These are phyloP conservation scores for Leonotis leonurus DNA, from an alignment of 257 asterid species.

Conservation along the genomic window DNA sequence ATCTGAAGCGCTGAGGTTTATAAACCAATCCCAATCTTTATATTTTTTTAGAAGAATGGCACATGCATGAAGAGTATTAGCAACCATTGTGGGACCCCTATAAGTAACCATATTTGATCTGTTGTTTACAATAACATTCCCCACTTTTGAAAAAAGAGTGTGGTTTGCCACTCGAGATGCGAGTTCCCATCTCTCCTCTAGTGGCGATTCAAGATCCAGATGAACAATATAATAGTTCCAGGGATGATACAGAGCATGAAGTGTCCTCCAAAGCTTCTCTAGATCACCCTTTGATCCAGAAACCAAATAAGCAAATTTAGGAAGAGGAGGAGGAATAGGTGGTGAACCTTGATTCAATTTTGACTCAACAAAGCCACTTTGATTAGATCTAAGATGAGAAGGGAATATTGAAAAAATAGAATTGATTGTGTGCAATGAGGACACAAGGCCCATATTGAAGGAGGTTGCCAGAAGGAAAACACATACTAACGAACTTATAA, in stretches of 20 bases:
- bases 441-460: constrained; percentile 58
- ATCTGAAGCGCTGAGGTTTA: constrained; percentile 97
- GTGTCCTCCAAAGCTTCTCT: constrained; percentile 84
- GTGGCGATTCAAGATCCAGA: constrained; percentile 79
- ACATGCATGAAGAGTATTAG: constrained; percentile 93
- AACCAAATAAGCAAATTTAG: constrained; percentile 76
- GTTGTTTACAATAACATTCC: constrained; percentile 64
- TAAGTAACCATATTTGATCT: constrained; percentile 91
- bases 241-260: constrained; percentile 77
- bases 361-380: constrained; percentile 36
- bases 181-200: constrained; percentile 69
- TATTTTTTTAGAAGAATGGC: constrained; percentile 72
- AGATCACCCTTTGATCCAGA: constrained; percentile 87
- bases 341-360: constrained; percentile 37
- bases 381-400: constrained; percentile 28
- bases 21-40: constrained; percentile 97
- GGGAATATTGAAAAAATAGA: constrained; percentile 53
- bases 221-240: constrained; percentile 82
- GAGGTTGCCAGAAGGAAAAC: constrained; percentile 58
- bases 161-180: constrained; percentile 46
- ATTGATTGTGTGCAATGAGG: constrained; percentile 49
- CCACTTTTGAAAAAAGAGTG: constrained; percentile 42
- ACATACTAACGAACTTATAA: constrained; percentile 48
- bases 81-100: constrained; percentile 93
- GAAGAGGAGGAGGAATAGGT: constrained; percentile 50